Percentiles rank a stretch among this genome's conserved stretches.
phyloP scores from a whole-genome alignment of 768 basidiomycete species.

The Lactarius sp. region DNA sequence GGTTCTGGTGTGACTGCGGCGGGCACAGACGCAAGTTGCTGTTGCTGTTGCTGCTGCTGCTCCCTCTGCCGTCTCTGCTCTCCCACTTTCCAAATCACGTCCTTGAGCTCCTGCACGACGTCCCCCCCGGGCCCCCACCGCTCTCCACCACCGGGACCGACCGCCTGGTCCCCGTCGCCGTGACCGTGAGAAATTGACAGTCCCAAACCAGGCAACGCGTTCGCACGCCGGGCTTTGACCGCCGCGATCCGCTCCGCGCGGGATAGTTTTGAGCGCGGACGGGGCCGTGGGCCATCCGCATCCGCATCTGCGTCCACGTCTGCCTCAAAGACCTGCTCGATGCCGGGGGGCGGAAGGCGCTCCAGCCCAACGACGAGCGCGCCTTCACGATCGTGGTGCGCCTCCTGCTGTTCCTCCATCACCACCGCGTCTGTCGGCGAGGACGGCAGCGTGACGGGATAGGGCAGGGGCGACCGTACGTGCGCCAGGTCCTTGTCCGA shows the following conservation, averaged over 20 bases:
- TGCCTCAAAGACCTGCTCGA: conserved; percentile 82
- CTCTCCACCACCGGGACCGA: conserved; percentile 32
- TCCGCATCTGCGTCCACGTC: conserved; percentile 39
- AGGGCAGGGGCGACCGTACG: conserved; percentile 28
- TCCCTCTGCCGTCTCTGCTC: conserved; percentile 48
- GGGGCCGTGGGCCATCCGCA: conserved; percentile 33
- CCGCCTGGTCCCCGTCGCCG: conserved; percentile 16
- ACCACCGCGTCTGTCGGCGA: conserved; percentile 30
- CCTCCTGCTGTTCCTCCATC: conserved; percentile 23
- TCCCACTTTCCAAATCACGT: conserved; percentile 83
- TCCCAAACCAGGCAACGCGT: conserved; percentile 31
- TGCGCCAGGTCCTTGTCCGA: conserved; percentile 42
- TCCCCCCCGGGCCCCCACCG: conserved; percentile 72
- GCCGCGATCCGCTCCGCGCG: conserved; percentile 71
- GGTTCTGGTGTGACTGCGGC: background rate
- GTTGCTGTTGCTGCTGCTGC: conserved; percentile 24
- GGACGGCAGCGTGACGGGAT: background rate
- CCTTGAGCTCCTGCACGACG: conserved; percentile 79
- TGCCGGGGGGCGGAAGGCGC: conserved; percentile 59
- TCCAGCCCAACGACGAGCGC: conserved; percentile 46
- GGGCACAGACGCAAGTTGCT: background rate
- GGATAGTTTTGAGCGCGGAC: conserved; percentile 62
- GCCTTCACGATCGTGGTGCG: conserved; percentile 45
- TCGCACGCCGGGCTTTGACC: conserved; percentile 51
- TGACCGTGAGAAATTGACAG: conserved; percentile 23